Base-by-base conservation (phyloP, 228 moss, liverwort and hornwort genomes). In the Sphagnum fallax region DNA sequence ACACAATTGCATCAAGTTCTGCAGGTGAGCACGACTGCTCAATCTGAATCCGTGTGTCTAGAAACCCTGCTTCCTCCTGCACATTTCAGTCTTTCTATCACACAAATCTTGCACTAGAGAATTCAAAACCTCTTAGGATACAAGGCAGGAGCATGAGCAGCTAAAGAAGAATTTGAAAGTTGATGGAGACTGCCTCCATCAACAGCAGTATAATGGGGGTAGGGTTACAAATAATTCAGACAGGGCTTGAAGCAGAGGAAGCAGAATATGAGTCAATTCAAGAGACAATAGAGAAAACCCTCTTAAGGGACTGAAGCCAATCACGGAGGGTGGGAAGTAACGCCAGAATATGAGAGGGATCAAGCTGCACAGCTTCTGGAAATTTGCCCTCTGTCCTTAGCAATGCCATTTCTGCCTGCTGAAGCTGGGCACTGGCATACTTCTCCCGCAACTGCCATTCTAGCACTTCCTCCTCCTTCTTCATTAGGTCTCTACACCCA, bases 391-490 rank as follows among this genome's bases (percentile, higher is more conserved):
- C 76, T 49, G 74, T 50, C 11, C 70, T 74, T 64, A 80, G 80
- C 63, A 86, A 72, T 65, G 83, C 86, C 64, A 72, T 72, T 62
- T 67, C 69, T n/a, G 80, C 77, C n/a, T 78, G 72, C 65, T 80
- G 73, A 57, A 86, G 78, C 74, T 76, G 80, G 47, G 72, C 69
- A 60, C 80, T 78, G 58, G 72, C 80, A 50, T 80, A 77, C 76
- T 77, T 74, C 32, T 82, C 77, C 14, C 78, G 82, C 52, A 75
- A 72, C 66, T 83, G 80, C 86, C 78, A 83, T 6, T 78, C 83
- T 69, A 80, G 73, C 63, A 86, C 80, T 74, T 80, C 80, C 67
- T 80, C 80, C 52, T 83, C 86, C 74, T 86, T 83, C 71, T 78
- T 86, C 71, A 74, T 59, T 74, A 80, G 71, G 75, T 80, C 76